A percentile compares a stretch with the other conserved stretches of the same genome.
Evolutionary conservation across 768 basidiomycete species (phyloP).

Genomic region (Lactarius trivialis): DNA sequence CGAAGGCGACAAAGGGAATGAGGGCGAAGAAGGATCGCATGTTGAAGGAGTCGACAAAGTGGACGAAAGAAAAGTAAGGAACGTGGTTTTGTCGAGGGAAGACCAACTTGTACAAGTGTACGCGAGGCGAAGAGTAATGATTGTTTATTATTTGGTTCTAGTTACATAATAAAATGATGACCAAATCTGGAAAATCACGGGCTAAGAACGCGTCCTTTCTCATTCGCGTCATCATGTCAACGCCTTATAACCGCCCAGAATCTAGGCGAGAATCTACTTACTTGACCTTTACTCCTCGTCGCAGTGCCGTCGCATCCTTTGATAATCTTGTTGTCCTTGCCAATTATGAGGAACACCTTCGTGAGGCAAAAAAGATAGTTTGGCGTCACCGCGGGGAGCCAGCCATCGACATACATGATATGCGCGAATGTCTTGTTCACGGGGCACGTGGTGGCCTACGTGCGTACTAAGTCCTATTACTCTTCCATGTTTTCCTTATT

Average conservation of each 20-base stretch:
- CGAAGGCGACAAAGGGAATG: slow-evolving; percentile 47
- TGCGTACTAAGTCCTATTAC: slow-evolving; percentile 35
- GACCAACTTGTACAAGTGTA: not conserved
- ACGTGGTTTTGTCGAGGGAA: slow-evolving; percentile 13
- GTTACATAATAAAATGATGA: not conserved
- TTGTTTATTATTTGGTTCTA: not conserved
- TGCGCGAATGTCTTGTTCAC: slow-evolving; percentile 65
- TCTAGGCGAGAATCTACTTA: slow-evolving; percentile 31
- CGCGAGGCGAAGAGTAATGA: not conserved
- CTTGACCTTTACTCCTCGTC: slow-evolving; percentile 46
- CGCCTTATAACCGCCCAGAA: slow-evolving; percentile 6
- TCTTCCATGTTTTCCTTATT: not conserved
- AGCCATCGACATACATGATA: slow-evolving; percentile 54
- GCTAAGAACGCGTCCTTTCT: not conserved
- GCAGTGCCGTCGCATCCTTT: slow-evolving; percentile 60
- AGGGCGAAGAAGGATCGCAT: slow-evolving; percentile 42
- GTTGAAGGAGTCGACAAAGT: not conserved
- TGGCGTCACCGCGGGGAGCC: slow-evolving; percentile 78
- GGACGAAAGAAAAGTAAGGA: slow-evolving; percentile 2
- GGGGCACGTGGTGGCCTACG: slow-evolving; percentile 64
- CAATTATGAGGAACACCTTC: slow-evolving; percentile 71
- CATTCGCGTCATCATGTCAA: not conserved
- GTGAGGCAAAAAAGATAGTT: slow-evolving; percentile 69
- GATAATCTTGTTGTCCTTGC: slow-evolving; percentile 81
- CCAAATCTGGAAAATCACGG: not conserved